Base-by-base conservation (phyloP, 2,329 filamentous ascomycete species). In the Colletotrichum salicis region DNA sequence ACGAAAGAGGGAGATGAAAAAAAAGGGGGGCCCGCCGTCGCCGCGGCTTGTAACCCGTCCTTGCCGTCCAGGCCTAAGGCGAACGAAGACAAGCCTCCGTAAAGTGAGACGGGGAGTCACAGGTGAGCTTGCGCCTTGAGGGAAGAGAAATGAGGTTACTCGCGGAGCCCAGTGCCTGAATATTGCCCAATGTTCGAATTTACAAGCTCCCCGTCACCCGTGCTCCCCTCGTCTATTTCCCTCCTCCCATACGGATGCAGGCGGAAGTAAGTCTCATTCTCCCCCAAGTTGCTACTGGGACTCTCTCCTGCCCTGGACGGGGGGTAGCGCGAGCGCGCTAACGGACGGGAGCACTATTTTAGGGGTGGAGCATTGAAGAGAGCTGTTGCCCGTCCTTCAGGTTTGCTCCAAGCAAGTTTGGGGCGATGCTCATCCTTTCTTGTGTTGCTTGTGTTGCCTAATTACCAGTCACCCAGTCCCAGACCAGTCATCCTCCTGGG, bases 301-400 rank as follows among this genome's bases (percentile, higher is more conserved):
- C 51, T 51, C 51, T 41, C 19, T 41, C 37, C 35, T 12, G 13
- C 13, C 35, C 48, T 22, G 13, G 31, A 57, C n/a, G n/a, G 27
- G 15, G 65, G 45, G 33, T 27, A 31, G 29, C 29, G 35, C 37
- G 33, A 57, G 13, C 29, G 31, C 37, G 29, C 66, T 65, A 65
- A 66, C 27, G 27, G 41, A 15, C 61, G 61, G 61, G 54, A 65
- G 24, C 31, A 59, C 61, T 69, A 58, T 52, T 54, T 65, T 65
- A 58, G 66, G 56, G 37, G 54, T 65, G 60, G 45, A 52, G 41
- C 27, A 29, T 4, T 29, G 27, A 29, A 27, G 29, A 41, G 37
- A 27, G n/a, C 12, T 51, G 59, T 29, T 15, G 27, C 27, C 27
- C 27, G 27, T 29, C 27, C 27, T 13, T 10, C 24, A 19, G 15